Evolutionary conservation across 768 basidiomycete genomes (phyloP).

Genomic region (Boletus insuetus): DNA sequence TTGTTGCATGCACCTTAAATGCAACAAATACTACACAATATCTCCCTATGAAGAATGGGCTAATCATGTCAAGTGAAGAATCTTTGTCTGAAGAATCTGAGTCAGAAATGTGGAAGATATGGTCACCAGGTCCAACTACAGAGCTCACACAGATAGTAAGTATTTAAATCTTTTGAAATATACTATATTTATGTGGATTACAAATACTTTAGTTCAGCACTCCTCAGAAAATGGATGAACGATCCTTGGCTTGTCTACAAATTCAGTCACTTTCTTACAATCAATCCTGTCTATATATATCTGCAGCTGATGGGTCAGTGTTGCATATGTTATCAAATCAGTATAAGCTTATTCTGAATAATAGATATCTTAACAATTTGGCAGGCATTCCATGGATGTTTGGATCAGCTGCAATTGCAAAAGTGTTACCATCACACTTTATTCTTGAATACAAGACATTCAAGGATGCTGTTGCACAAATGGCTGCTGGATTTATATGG

Average conservation of each 20-base stretch:
- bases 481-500: conserved; percentile 4
- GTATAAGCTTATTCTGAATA: neutral
- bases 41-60: conserved; percentile 3
- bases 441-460: neutral
- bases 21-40: neutral
- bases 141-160: neutral
- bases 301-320: neutral
- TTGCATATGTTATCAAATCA: neutral
- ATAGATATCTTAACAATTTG: conserved; percentile 3
- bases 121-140: conserved; percentile 1
- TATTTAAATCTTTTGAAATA: neutral
- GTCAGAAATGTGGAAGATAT: neutral
- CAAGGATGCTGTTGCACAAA: conserved; percentile 3
- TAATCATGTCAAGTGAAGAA: neutral
- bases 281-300: neutral
- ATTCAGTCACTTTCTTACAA: neutral
- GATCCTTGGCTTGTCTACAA: neutral
- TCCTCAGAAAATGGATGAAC: neutral
- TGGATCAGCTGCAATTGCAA: neutral
- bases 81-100: neutral
- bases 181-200: neutral
- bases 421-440: neutral
- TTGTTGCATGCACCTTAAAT: conserved; percentile 6
- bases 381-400: neutral
- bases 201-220: neutral